phyloP scores from a whole-genome alignment of 495 filamentous ascomycete species.

The Hyaloscypha variabilis region DNA sequence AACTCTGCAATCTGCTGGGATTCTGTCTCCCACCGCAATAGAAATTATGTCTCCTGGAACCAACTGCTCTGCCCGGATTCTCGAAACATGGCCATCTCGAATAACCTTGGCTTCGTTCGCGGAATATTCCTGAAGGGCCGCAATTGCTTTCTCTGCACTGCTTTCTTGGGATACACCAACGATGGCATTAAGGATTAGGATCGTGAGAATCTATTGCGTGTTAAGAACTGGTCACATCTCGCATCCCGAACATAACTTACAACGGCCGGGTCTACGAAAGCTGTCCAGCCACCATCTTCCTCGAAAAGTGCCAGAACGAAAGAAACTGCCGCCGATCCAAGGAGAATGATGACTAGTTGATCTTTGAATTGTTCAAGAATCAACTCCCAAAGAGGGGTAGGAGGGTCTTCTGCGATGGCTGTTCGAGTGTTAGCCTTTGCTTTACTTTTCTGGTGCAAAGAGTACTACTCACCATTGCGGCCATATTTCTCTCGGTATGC shows the following conservation, averaged over 20 bases:
- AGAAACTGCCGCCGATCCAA: slow-evolving; percentile 92
- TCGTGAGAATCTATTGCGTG: slow-evolving; percentile 82
- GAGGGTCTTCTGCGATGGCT: slow-evolving; percentile 95
- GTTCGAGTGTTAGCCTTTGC: slow-evolving; percentile 29
- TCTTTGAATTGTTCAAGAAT: slow-evolving; percentile 99
- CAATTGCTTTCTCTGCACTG: slow-evolving; percentile 98
- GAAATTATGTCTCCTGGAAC: slow-evolving; percentile 94
- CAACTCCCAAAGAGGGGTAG: slow-evolving; percentile 96
- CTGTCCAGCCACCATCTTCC: slow-evolving; percentile 89
- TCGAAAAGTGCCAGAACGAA: slow-evolving; percentile 95
- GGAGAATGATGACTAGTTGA: slow-evolving; percentile 93
- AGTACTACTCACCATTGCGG: slow-evolving; percentile 71
- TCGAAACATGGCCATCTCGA: slow-evolving; percentile 72
- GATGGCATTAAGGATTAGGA: slow-evolving; percentile 93
- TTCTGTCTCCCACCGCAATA: slow-evolving; percentile 87
- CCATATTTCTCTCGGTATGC: slow-evolving; percentile 70
- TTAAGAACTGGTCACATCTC: slow-evolving; percentile 5
- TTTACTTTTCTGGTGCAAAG: slow-evolving; percentile 9
- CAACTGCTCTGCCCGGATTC: slow-evolving; percentile 90
- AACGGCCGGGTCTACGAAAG: slow-evolving; percentile 97
- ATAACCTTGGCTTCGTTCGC: slow-evolving; percentile 96
- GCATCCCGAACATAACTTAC: slow-evolving; percentile 51
- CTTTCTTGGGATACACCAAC: slow-evolving; percentile 99
- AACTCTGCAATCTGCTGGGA: slow-evolving; percentile 95
- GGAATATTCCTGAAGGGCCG: slow-evolving; percentile 97